A percentile compares a stretch with the other conserved stretches of the same genome.
These are phyloP conservation scores for Papiliotrema laurentii DNA, from an alignment of 1,284 basidiomycete species.

Conservation along the genomic window DNA sequence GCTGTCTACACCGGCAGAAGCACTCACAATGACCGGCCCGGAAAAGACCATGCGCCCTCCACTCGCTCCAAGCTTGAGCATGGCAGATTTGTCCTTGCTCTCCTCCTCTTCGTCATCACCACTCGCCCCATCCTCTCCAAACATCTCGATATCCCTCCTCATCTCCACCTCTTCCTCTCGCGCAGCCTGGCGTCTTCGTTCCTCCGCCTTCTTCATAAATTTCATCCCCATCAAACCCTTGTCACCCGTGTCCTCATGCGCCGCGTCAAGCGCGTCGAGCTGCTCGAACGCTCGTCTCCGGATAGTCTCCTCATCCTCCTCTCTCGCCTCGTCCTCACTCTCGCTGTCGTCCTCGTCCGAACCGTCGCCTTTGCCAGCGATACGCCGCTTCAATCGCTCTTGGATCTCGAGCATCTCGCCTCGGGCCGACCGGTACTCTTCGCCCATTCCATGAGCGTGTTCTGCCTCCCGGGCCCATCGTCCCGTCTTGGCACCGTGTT, in stretches of 20 bases:
- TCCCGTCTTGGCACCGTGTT: constrained; percentile 68
- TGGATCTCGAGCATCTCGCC: constrained; percentile 61
- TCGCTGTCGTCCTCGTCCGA: constrained; percentile 52
- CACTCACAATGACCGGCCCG: constrained; percentile 21
- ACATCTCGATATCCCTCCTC: constrained; percentile 59
- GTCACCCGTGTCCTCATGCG: constrained; percentile 48
- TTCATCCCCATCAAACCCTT: constrained; percentile 81
- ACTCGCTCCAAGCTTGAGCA: constrained; percentile 47
- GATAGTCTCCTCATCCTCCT: constrained; percentile 55
- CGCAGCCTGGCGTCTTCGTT: constrained; percentile 58
- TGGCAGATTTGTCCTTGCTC: constrained; percentile 43
- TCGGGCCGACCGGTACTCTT: constrained; percentile 35
- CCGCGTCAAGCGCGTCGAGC: constrained; percentile 52
- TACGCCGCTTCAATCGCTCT: constrained; percentile 72
- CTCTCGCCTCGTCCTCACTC: constrained; percentile 32
- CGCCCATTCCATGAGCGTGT: too few species aligned
- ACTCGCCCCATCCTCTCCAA: constrained; percentile 43
- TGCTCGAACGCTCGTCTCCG: constrained; percentile 70
- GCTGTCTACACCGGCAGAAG: too few species aligned
- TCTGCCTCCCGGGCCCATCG: constrained; percentile 49
- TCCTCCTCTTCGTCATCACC: constrained; percentile 53
- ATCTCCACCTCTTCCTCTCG: constrained; percentile 66
- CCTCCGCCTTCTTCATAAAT: constrained; percentile 88
- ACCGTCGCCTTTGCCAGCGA: constrained; percentile 52
- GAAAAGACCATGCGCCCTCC: constrained; percentile 53